phyloP scores from a whole-genome alignment of 306 rosid species.

The Cyamopsis tetragonoloba region DNA sequence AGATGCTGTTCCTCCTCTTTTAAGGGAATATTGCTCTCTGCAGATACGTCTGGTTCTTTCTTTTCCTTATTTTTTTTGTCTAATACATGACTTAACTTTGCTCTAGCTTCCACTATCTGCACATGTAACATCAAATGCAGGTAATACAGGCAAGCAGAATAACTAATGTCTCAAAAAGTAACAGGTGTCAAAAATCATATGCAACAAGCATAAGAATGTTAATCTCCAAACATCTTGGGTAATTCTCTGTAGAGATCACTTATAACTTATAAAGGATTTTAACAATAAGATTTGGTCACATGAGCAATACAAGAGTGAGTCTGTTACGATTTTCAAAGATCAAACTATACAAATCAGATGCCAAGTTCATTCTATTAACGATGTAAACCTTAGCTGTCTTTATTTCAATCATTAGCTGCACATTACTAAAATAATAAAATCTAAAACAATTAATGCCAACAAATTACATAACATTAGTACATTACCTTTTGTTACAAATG shows the following conservation, averaged over 20 bases:
- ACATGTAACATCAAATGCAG: conserved; percentile 11
- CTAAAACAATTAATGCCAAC: not conserved
- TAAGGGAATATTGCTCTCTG: conserved; percentile 3
- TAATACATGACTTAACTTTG: conserved; percentile 54
- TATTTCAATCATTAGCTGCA: not conserved
- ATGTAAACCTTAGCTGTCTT: not conserved
- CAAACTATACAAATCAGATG: not conserved
- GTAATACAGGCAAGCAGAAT: not conserved
- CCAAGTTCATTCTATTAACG: not conserved
- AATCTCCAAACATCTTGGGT: not conserved
- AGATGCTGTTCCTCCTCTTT: conserved; percentile 58
- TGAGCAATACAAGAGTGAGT: not conserved
- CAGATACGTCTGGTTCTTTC: conserved; percentile 43
- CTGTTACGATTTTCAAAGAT: not conserved
- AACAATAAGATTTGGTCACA: not conserved
- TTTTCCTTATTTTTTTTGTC: conserved; percentile 41
- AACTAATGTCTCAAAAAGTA: not conserved
- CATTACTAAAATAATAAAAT: not conserved
- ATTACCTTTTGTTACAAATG: not conserved
- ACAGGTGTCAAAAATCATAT: not conserved
- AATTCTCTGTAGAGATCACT: not conserved
- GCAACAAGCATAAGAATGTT: not conserved
- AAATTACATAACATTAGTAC: not conserved
- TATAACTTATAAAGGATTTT: not conserved
- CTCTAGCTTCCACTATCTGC: conserved; percentile 82